phyloP scores from a whole-genome alignment of 768 basidiomycete genomes.

The Lentinus tigrinus region DNA sequence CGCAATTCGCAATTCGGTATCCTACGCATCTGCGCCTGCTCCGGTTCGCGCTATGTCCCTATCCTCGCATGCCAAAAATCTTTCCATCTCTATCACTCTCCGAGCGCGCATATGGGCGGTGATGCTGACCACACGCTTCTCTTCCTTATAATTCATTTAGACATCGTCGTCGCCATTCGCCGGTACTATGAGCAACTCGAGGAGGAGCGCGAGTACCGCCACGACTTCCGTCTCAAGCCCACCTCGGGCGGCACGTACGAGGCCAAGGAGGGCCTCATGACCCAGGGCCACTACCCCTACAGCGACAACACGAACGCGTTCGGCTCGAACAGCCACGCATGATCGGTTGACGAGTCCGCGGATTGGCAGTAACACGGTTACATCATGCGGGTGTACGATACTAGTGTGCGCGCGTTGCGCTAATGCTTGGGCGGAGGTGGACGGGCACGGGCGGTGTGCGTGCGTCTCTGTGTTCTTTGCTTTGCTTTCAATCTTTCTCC shows the following conservation, averaged over 20 bases:
- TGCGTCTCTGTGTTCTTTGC: neutral
- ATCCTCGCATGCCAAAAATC: neutral
- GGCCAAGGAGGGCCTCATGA: constrained; percentile 27
- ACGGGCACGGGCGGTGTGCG: neutral
- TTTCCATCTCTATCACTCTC: neutral
- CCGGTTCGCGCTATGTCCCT: neutral
- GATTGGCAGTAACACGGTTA: neutral
- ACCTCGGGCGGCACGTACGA: constrained; percentile 24
- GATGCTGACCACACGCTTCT: constrained; percentile 5
- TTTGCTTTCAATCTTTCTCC: neutral
- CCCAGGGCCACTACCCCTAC: constrained; percentile 27
- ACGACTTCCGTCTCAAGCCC: constrained; percentile 19
- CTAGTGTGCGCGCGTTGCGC: neutral
- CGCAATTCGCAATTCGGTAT: too few relatives aligned
- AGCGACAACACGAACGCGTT: constrained; percentile 24
- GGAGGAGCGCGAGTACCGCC: constrained; percentile 24
- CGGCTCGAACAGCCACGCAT: constrained; percentile 15
- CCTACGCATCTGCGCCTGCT: neutral
- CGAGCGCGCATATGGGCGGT: neutral
- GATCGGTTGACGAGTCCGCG: neutral
- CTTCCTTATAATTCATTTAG: constrained; percentile 10
- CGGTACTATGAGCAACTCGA: constrained; percentile 31
- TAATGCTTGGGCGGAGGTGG: neutral
- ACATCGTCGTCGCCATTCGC: constrained; percentile 27
- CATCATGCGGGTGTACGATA: neutral